Conservation (phyloP, 495 filamentous ascomycete genomes). For the Hypoxylon crocopeplum region DNA sequence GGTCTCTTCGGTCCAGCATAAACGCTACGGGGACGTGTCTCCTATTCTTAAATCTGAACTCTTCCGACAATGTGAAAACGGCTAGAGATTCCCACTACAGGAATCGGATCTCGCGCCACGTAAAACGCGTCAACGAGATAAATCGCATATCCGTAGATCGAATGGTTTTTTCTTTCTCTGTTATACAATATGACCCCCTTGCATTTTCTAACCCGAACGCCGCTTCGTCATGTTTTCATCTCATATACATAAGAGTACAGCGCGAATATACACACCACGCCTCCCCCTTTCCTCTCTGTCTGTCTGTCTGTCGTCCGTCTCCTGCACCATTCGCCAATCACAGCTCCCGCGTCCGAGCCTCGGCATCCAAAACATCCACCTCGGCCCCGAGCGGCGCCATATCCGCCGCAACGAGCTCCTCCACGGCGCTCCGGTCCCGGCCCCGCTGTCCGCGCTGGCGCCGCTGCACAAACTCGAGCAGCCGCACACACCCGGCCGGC, state of each 20-base stretch:
- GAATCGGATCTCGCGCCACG: too few species aligned
- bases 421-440: neutral
- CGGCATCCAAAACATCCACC: slow-evolving; percentile 47
- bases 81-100: too few species aligned
- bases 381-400: slow-evolving; percentile 42
- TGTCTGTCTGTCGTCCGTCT: neutral
- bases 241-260: neutral
- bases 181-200: neutral
- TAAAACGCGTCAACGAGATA: neutral
- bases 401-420: slow-evolving; percentile 26
- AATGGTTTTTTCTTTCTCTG: neutral
- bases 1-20: too few species aligned
- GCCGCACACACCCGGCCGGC: slow-evolving; percentile 61
- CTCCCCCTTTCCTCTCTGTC: neutral
- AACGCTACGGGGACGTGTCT: too few species aligned
- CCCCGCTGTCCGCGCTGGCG: slow-evolving; percentile 6
- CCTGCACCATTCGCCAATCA: slow-evolving; percentile 1
- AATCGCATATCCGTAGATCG: neutral
- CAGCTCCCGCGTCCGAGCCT: slow-evolving; percentile 46
- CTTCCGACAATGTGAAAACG: too few species aligned
- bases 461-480: slow-evolving; percentile 60
- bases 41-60: too few species aligned
- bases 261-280: neutral
- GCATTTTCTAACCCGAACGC: neutral
- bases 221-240: neutral